These are phyloP conservation scores for Neopestalotiopsis rosae DNA, from an alignment of 2,329 filamentous ascomycete genomes.

Conservation along the genomic window DNA sequence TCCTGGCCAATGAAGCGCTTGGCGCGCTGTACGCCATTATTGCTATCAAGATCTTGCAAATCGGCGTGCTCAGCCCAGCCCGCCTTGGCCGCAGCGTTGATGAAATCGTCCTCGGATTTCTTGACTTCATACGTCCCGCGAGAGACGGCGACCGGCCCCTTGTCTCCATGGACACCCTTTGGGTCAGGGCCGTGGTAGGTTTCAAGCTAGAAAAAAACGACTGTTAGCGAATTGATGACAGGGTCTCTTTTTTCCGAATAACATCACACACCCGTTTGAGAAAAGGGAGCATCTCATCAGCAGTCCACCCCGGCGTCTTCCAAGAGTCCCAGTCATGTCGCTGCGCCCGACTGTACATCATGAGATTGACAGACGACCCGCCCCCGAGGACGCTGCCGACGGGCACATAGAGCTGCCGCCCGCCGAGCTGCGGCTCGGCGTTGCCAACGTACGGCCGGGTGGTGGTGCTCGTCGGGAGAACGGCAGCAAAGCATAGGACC, in stretches of 20 bases:
- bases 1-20: conserved; percentile 36
- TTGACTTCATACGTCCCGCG: conserved; percentile 50
- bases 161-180: conserved; percentile 52
- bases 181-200: conserved; percentile 57
- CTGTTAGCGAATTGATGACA: neutral
- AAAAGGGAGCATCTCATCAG: conserved; percentile 30
- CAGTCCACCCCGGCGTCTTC: conserved; percentile 33
- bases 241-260: neutral
- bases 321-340: conserved; percentile 36
- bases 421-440: neutral
- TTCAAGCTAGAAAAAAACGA: conserved; percentile 46
- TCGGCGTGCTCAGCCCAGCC: conserved; percentile 60
- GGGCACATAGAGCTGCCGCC: conserved; percentile 21
- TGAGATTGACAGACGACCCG: conserved; percentile 54
- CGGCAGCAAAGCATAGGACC: conserved; percentile 17
- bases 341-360: conserved; percentile 42
- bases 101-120: conserved; percentile 51
- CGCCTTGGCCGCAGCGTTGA: conserved; percentile 50
- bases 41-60: conserved; percentile 53
- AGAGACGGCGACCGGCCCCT: conserved; percentile 62
- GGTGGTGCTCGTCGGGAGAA: conserved; percentile 18
- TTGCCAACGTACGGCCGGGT: conserved; percentile 18
- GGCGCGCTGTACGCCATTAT: conserved; percentile 29
- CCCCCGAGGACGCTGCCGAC: conserved; percentile 55
- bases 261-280: conserved; percentile 40